phyloP scores from a whole-genome alignment of 1,284 basidiomycete species.

The Pascua sp. region DNA sequence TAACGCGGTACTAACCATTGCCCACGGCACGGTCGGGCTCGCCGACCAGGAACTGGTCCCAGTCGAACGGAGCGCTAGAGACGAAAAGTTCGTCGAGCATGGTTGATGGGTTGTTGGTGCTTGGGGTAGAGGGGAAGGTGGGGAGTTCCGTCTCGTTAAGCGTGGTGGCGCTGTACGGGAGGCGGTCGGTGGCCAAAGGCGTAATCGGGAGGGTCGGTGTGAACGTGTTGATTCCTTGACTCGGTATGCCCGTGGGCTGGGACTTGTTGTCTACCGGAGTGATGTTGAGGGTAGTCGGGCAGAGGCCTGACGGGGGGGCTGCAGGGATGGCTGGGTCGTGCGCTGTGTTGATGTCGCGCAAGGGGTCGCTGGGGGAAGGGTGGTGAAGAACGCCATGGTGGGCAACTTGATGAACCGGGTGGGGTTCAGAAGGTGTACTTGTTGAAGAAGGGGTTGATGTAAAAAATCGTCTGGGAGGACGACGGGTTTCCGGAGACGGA shows the following conservation, averaged over 20 bases:
- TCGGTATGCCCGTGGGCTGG: slow-evolving; percentile 8
- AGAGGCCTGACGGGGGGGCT: slow-evolving; percentile 9
- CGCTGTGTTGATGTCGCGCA: slow-evolving; percentile 1
- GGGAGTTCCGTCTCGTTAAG: slow-evolving; percentile 3
- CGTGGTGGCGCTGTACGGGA: neutral
- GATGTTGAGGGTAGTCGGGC: slow-evolving; percentile 8
- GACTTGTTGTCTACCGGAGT: slow-evolving; percentile 6
- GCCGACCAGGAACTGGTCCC: slow-evolving; percentile 30
- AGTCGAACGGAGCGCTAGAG: slow-evolving; percentile 21
- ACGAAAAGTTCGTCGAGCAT: slow-evolving; percentile 16
- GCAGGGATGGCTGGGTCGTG: slow-evolving; percentile 8
- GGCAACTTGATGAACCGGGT: slow-evolving; percentile 19
- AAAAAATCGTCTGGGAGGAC: slow-evolving; percentile 15
- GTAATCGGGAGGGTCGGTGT: neutral
- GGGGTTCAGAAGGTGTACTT: slow-evolving; percentile 15
- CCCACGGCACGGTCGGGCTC: slow-evolving; percentile 21
- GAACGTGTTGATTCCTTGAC: too few species aligned
- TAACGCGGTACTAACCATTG: neutral
- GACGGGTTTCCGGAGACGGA: slow-evolving; percentile 9
- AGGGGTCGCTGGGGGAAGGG: slow-evolving; percentile 4
- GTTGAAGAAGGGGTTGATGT: slow-evolving; percentile 4
- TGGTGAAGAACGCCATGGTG: slow-evolving; percentile 22
- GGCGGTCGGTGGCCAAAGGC: neutral
- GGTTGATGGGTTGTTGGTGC: slow-evolving; percentile 13
- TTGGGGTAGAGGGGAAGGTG: slow-evolving; percentile 1